A percentile compares a stretch with the other conserved stretches of the same genome.
phyloP scores from a whole-genome alignment of 2,329 filamentous ascomycete genomes.

The Curvularia lunata region DNA sequence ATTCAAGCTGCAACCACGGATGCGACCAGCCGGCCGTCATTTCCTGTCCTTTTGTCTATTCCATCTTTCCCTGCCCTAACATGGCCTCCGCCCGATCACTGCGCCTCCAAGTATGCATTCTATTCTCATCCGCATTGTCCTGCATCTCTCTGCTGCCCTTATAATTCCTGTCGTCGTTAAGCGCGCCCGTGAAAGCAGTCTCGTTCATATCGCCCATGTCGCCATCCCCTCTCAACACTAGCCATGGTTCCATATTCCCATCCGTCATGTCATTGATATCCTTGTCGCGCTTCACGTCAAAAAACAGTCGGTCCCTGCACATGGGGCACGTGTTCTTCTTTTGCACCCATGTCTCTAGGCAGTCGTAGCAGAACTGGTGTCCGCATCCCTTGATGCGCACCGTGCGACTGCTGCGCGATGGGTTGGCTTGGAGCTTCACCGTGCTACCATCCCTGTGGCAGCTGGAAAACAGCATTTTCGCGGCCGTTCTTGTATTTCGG shows the following conservation, averaged over 20 bases:
- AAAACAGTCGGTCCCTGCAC: slow-evolving; percentile 2
- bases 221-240: not conserved
- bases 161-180: not conserved
- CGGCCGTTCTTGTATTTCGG: not conserved
- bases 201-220: not conserved
- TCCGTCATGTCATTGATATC: not conserved
- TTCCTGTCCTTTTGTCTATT: not conserved
- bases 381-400: slow-evolving; percentile 5
- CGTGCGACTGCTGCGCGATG: not conserved
- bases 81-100: not conserved
- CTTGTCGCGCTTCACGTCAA: not conserved
- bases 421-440: not conserved
- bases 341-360: slow-evolving; percentile 1
- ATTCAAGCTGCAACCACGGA: not conserved
- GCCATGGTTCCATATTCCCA: not conserved
- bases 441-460: not conserved
- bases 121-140: not conserved
- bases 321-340: slow-evolving; percentile 6
- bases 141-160: not conserved
- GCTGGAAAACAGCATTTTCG: not conserved
- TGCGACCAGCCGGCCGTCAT: no score
- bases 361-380: slow-evolving; percentile 6
- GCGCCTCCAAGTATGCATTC: not conserved
- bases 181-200: not conserved
- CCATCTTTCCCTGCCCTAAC: not conserved